phyloP scores from a whole-genome alignment of 2,329 filamentous ascomycete species.

The Trichoderma sp. region DNA sequence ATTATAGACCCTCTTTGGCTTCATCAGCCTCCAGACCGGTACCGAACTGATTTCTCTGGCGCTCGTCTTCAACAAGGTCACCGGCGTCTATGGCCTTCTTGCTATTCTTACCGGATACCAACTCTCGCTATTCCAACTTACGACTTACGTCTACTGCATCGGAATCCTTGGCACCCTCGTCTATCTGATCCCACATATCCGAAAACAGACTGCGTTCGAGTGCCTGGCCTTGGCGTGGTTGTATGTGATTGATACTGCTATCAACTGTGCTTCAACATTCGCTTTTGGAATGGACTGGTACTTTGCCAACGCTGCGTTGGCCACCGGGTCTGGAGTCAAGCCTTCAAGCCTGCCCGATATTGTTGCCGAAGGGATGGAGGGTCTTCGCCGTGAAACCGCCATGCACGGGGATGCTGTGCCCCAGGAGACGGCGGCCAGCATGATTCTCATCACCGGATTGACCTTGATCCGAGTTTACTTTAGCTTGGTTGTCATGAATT shows the following conservation, averaged over 20 bases:
- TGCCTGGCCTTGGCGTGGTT: conserved; percentile 82
- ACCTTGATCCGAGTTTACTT: conserved; percentile 83
- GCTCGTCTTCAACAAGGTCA: conserved; percentile 89
- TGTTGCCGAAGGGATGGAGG: conserved; percentile 42
- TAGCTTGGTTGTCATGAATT: conserved; percentile 79
- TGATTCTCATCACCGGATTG: conserved; percentile 73
- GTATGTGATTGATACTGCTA: conserved; percentile 78
- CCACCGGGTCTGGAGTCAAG: conserved; percentile 41
- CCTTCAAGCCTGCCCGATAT: conserved; percentile 35
- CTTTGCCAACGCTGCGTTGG: conserved; percentile 62
- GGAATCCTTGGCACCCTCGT: conserved; percentile 68
- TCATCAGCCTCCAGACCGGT: conserved; percentile 84
- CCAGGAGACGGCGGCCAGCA: conserved; percentile 72
- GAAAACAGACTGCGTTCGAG: conserved; percentile 76
- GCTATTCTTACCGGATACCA: conserved; percentile 85
- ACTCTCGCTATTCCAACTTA: conserved; percentile 80
- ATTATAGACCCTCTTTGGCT: conserved; percentile 76
- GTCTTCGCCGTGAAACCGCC: conserved; percentile 41
- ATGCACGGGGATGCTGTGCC: conserved; percentile 45
- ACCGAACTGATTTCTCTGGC: conserved; percentile 82
- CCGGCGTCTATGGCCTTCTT: conserved; percentile 86
- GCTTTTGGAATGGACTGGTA: conserved; percentile 88
- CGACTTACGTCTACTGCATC: conserved; percentile 89
- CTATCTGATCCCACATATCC: conserved; percentile 78
- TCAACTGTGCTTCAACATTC: conserved; percentile 81